A percentile compares a stretch with the other conserved stretches of the same genome.
Conservation (phyloP, 495 filamentous ascomycete species). For the Lophium mytilinum region DNA sequence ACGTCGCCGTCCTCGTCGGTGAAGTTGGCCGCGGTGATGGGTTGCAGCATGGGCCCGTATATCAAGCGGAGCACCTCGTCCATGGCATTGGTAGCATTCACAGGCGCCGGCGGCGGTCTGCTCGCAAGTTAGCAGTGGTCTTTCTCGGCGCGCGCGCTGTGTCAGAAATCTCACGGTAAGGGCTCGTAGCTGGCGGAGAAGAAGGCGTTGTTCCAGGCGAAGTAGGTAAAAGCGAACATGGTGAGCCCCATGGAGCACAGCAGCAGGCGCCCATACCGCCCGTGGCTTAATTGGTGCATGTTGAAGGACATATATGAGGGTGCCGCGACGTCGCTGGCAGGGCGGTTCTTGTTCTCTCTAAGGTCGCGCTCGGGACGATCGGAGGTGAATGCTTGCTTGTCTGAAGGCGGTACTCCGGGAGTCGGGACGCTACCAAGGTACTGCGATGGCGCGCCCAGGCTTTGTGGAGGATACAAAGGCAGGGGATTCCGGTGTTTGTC, state of each 20-base stretch:
- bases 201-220: conserved; percentile 8
- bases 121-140: background rate
- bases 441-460: too few relatives aligned
- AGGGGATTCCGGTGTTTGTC: too few relatives aligned
- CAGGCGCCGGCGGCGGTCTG: background rate
- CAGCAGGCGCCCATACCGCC: conserved; percentile 22
- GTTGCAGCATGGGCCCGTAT: conserved; percentile 19
- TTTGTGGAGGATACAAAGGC: too few relatives aligned
- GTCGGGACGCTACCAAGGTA: too few relatives aligned
- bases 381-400: too few relatives aligned
- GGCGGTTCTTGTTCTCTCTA: background rate
- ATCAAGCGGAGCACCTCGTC: conserved; percentile 16
- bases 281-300: conserved; percentile 10
- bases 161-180: conserved; percentile 3
- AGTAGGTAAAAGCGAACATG: conserved; percentile 18
- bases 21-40: conserved; percentile 19
- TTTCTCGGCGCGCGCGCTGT: background rate
- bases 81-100: conserved; percentile 13
- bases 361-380: too few relatives aligned
- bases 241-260: conserved; percentile 16
- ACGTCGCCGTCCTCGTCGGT: conserved; percentile 21
- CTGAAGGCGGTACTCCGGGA: too few relatives aligned
- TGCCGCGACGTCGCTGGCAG: background rate
- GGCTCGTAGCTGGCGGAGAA: background rate
- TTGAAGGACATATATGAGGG: background rate